A percentile compares a stretch with the other conserved stretches of the same genome.
Evolutionary conservation across 768 basidiomycete species (phyloP).

Genomic region (Suillus weaverae): DNA sequence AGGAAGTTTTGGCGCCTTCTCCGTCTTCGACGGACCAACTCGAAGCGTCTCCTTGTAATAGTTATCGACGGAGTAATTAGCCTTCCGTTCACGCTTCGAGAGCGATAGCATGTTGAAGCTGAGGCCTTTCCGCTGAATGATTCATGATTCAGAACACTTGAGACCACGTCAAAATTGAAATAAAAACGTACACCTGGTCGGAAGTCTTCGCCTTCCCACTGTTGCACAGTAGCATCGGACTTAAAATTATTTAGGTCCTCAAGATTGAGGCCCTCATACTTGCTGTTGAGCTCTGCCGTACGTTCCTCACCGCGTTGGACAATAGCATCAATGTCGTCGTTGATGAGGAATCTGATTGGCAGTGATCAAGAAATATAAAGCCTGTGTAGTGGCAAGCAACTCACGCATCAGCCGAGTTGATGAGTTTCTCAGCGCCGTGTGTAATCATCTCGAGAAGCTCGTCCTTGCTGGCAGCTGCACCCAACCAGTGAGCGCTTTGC

Average conservation of each 20-base stretch:
- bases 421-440: slow-evolving; percentile 96
- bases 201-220: slow-evolving; percentile 97
- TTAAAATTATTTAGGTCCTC: slow-evolving; percentile 98
- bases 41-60: slow-evolving; percentile 95
- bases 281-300: slow-evolving; percentile 83
- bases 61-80: slow-evolving; percentile 91
- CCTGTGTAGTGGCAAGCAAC: slow-evolving; percentile 23
- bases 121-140: slow-evolving; percentile 58
- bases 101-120: slow-evolving; percentile 81
- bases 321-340: slow-evolving; percentile 93
- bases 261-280: slow-evolving; percentile 90
- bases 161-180: background rate
- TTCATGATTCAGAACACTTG: slow-evolving; percentile 3
- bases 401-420: slow-evolving; percentile 75
- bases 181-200: slow-evolving; percentile 56
- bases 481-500: background rate
- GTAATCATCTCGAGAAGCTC: slow-evolving; percentile 98
- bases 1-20: slow-evolving; percentile 81
- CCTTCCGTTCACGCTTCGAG: slow-evolving; percentile 91
- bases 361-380: slow-evolving; percentile 4
- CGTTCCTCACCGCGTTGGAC: slow-evolving; percentile 90
- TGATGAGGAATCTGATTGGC: slow-evolving; percentile 59
- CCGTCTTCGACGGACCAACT: slow-evolving; percentile 71
- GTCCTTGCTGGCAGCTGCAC: slow-evolving; percentile 87
- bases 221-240: slow-evolving; percentile 85